Base-by-base conservation (phyloP, 129 eudicot genomes). In the Escallonia rubra region DNA sequence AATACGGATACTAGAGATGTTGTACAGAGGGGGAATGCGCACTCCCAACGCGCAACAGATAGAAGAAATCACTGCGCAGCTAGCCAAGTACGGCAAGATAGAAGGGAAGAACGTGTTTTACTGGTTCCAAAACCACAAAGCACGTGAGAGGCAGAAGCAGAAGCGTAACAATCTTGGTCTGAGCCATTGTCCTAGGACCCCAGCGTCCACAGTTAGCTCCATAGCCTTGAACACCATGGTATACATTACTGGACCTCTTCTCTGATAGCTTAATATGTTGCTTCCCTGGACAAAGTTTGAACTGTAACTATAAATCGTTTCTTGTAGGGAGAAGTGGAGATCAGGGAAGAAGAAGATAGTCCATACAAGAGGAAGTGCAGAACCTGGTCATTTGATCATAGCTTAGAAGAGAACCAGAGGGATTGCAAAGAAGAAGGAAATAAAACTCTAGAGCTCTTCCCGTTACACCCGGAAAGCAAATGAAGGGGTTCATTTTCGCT, bases 51-150 rank as follows among this genome's bases (percentile, higher is more conserved):
- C 96, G 2, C 91, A 88, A 64, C 96, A 92, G 59, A 92, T 92
- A 62, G 96, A 88, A 72, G 89, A 92, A 43, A 92, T 92, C 63
- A 88, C 98, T 1, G 74, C 83, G 6, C 89, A 88, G 65, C 83
- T 92, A 10, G 69, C 79, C 41, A 86, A 83, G 78, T 88, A 77
- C 48, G 98, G 98, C 7, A 92, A 86, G 67, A 92, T 92, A 7
- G 96, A 92, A 74, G 98, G 98, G 55, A 92, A 92, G 69, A 92
- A 92, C 58, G 98, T 92, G 59, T 92, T 92, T 54, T 92, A 92
- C 66, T 92, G 98, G 98, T 92, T 92, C 52, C 98, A 92, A 57
- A 92, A 92, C 76, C 98, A 92, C 68, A 92, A 92, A 81, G 98
- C 98, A 43, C 87, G 98, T 8, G 95, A 86, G 67, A 72, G 98